Evolutionary conservation across 257 asterid genomes (phyloP).

Genomic region (Lycium ferocissimum): DNA sequence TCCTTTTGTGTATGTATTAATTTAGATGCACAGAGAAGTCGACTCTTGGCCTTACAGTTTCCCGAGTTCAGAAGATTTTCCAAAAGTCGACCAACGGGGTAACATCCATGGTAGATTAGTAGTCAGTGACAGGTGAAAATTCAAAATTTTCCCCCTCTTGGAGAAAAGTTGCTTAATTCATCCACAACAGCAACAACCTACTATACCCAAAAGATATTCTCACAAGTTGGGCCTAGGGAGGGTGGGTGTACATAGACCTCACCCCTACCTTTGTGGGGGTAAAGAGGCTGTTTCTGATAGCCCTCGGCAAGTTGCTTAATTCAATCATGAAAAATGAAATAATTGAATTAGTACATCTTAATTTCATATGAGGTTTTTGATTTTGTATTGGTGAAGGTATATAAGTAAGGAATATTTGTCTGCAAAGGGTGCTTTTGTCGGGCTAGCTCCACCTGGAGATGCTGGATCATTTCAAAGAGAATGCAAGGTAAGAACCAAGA

Average conservation of each 20-base stretch:
- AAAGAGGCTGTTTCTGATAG: too few species aligned
- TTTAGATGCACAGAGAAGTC: conserved; percentile 54
- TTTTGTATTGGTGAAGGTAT: conserved; percentile 41
- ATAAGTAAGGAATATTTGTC: conserved; percentile 51
- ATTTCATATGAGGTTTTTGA: not conserved
- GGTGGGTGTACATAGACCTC: too few species aligned
- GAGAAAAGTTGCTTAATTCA: not conserved
- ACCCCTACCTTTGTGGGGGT: too few species aligned
- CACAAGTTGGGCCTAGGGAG: too few species aligned
- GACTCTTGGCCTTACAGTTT: conserved; percentile 81
- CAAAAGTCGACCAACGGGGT: conserved; percentile 67
- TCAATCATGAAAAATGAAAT: not conserved
- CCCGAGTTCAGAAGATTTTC: conserved; percentile 80
- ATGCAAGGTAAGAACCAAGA: conserved; percentile 58
- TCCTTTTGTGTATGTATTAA: not conserved
- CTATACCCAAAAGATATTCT: too few species aligned
- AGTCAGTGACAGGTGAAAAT: conserved; percentile 71
- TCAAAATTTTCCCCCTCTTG: not conserved
- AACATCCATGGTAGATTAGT: conserved; percentile 62
- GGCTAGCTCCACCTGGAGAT: conserved; percentile 82
- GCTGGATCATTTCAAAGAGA: conserved; percentile 87
- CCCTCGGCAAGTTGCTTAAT: not conserved
- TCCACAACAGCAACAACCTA: too few species aligned
- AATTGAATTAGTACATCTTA: not conserved
- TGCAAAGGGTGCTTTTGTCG: conserved; percentile 76